A percentile compares a stretch with the other conserved stretches of the same genome.
Conservation (phyloP, 352 stramenopile genomes). For the Phytophthora megakarya region DNA sequence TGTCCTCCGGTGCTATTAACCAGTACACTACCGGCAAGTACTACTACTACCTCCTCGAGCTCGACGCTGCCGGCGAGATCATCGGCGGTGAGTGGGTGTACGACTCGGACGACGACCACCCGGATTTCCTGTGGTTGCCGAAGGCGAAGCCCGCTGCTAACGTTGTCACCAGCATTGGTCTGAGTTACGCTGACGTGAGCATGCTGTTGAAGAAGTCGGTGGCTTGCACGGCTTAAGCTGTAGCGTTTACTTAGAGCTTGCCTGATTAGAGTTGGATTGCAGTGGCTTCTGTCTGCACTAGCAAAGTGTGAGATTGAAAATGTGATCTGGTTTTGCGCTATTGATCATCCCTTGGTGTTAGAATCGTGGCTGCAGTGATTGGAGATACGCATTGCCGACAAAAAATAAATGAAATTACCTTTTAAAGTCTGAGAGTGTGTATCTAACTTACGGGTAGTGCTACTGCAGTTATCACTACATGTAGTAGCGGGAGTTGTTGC, state of each 20-base stretch:
- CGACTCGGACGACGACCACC: conserved; percentile 37
- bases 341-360: background rate
- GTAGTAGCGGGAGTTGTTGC: too few species aligned
- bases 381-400: background rate
- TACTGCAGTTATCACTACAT: too few species aligned
- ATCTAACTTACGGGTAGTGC: too few species aligned
- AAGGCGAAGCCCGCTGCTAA: conserved; percentile 30
- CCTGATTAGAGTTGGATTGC: background rate
- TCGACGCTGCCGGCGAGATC: conserved; percentile 39
- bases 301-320: background rate
- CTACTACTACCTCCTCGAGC: conserved; percentile 50
- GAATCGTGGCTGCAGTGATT: background rate
- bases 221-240: conserved; percentile 8
- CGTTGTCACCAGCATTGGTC: conserved; percentile 23
- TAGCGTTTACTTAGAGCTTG: background rate
- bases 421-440: too few species aligned
- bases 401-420: background rate
- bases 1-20: conserved; percentile 29
- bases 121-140: conserved; percentile 47
- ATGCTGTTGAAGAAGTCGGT: conserved; percentile 25
- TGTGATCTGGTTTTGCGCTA: background rate
- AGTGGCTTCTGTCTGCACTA: background rate
- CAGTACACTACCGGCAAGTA: conserved; percentile 31
- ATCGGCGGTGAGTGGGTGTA: conserved; percentile 50
- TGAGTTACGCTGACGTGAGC: conserved; percentile 30